A percentile compares a stretch with the other conserved stretches of the same genome.
Evolutionary conservation across 495 filamentous ascomycete species (phyloP).

Genomic region (Penicillium steckii): DNA sequence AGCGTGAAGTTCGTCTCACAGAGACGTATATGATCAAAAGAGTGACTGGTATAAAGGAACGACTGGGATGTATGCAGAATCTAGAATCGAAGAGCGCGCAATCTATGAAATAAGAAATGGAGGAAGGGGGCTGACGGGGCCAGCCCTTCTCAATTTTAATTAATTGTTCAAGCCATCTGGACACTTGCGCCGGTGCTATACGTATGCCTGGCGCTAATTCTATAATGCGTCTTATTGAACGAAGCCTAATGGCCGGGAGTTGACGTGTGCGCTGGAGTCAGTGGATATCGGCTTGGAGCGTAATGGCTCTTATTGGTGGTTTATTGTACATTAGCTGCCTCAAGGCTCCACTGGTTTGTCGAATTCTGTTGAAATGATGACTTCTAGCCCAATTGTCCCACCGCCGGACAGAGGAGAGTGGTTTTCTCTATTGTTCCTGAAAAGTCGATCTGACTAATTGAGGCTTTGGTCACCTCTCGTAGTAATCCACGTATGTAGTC

Average conservation of each 20-base stretch:
- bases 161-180: neutral
- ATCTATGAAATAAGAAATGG: neutral
- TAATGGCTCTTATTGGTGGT: neutral
- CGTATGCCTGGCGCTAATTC: slow-evolving; percentile 7
- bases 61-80: slow-evolving; percentile 8
- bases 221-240: neutral
- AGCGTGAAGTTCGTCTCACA: neutral
- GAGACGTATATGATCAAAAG: slow-evolving; percentile 8
- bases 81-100: slow-evolving; percentile 1
- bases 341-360: slow-evolving; percentile 8
- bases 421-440: neutral
- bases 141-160: neutral
- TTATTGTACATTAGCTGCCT: neutral
- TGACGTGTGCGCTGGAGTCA: slow-evolving; percentile 14
- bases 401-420: neutral
- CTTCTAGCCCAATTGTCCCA: neutral
- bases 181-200: slow-evolving; percentile 3
- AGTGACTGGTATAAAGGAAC: slow-evolving; percentile 7
- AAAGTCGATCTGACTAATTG: neutral
- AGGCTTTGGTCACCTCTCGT: no score
- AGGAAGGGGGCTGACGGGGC: neutral
- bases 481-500: no score
- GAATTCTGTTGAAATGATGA: neutral
- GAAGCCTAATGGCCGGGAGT: slow-evolving; percentile 5
- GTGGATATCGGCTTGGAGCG: slow-evolving; percentile 1